phyloP scores from a whole-genome alignment of 176 grass and related monocot species.

The Carex cristatella region DNA sequence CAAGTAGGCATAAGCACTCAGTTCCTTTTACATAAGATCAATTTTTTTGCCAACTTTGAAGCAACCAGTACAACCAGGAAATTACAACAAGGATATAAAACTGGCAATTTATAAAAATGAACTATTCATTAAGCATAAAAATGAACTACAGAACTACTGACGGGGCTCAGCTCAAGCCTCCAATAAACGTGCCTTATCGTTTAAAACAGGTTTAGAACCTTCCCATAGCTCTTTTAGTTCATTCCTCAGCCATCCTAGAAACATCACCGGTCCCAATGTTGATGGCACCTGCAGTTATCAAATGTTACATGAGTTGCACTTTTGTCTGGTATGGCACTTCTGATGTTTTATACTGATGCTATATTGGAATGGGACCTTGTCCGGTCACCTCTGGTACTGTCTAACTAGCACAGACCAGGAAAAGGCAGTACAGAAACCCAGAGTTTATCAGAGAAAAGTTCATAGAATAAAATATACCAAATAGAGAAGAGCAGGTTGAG shows the following conservation, averaged over 20 bases:
- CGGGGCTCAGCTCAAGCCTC: slow-evolving; percentile 39
- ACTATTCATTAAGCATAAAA: slow-evolving; percentile 15
- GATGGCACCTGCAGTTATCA: slow-evolving; percentile 63
- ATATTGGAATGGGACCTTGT: not conserved
- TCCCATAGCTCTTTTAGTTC: slow-evolving; percentile 85
- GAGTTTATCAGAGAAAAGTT: not conserved
- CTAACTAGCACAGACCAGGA: not conserved
- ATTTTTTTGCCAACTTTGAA: not conserved
- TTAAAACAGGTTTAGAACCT: slow-evolving; percentile 47
- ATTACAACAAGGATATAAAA: slow-evolving; percentile 8
- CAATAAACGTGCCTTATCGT: slow-evolving; percentile 73
- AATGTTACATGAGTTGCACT: not conserved
- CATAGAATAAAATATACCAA: slow-evolving; percentile 46
- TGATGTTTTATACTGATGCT: not conserved
- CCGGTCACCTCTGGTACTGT: not conserved
- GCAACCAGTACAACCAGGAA: not conserved
- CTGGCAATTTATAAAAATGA: not conserved
- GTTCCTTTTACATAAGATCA: no score
- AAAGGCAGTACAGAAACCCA: not conserved
- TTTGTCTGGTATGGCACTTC: not conserved
- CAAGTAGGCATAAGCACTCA: not conserved
- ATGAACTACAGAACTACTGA: slow-evolving; percentile 5
- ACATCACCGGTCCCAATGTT: slow-evolving; percentile 79
- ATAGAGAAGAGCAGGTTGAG: slow-evolving; percentile 96
- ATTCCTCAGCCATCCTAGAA: slow-evolving; percentile 79